Conservation (phyloP, 2,329 filamentous ascomycete genomes). For the Diaporthe vexans region DNA sequence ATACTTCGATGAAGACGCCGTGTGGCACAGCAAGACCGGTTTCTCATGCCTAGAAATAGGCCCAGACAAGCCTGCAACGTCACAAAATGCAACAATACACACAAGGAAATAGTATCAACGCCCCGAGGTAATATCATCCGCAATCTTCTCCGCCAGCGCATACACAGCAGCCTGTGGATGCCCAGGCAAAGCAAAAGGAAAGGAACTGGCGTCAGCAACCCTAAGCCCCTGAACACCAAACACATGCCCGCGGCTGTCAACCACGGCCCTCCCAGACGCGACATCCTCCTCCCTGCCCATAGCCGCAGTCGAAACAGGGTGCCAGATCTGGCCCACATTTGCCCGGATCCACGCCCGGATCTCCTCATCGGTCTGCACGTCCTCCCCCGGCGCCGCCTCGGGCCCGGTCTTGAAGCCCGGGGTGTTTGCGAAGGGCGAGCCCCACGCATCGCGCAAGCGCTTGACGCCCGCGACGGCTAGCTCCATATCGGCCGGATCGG, state of each 20-base stretch:
- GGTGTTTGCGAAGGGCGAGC: constrained; percentile 43
- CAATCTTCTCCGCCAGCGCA: constrained; percentile 59
- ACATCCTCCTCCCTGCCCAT: constrained; percentile 56
- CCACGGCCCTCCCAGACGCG: constrained; percentile 54
- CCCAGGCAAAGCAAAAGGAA: constrained; percentile 61
- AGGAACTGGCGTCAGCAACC: constrained; percentile 61
- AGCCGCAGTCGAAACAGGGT: constrained; percentile 56
- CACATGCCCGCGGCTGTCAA: constrained; percentile 59
- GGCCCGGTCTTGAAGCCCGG: constrained; percentile 22
- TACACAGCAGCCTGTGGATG: constrained; percentile 66
- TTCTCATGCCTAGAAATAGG: too few species aligned
- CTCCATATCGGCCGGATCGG: constrained; percentile 33
- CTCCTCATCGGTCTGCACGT: constrained; percentile 47
- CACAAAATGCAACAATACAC: too few species aligned
- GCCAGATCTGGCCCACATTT: constrained; percentile 49
- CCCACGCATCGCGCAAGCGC: constrained; percentile 43
- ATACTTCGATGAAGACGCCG: too few species aligned
- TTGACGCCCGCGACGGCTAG: constrained; percentile 45
- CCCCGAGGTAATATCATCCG: neutral
- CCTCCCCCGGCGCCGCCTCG: constrained; percentile 53
- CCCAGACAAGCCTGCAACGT: too few species aligned
- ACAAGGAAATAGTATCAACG: neutral
- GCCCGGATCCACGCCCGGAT: constrained; percentile 44
- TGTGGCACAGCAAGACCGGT: too few species aligned
- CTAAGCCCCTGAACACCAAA: constrained; percentile 62